Evolutionary conservation across 2,329 filamentous ascomycete species (phyloP).

Genomic region (Ophiocordyceps camponoti-saundersi): DNA sequence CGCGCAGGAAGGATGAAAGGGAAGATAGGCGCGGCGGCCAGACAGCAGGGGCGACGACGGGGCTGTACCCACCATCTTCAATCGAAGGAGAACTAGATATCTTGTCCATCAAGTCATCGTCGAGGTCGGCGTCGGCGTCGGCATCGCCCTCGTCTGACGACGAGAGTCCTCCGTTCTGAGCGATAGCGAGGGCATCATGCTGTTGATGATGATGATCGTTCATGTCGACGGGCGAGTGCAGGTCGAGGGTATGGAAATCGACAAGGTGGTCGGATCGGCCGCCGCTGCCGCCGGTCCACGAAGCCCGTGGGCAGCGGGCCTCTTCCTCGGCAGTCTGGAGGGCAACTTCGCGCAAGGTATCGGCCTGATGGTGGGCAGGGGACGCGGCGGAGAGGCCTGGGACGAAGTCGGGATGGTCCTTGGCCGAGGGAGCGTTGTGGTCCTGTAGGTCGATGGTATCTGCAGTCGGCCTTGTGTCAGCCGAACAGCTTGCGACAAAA

Average conservation of each 20-base stretch:
- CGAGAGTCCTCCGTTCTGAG: conserved; percentile 41
- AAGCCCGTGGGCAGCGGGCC: conserved; percentile 43
- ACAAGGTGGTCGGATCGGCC: conserved; percentile 12
- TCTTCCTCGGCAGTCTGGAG: conserved; percentile 63
- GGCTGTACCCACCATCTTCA: conserved; percentile 81
- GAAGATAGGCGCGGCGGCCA: conserved; percentile 29
- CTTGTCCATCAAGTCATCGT: conserved; percentile 94
- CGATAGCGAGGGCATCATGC: conserved; percentile 40
- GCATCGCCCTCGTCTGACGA: conserved; percentile 44
- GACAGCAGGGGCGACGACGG: conserved; percentile 15
- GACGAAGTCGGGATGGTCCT: conserved; percentile 46
- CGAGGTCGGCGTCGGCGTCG: conserved; percentile 52
- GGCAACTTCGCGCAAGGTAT: conserved; percentile 64
- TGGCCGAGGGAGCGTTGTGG: conserved; percentile 62
- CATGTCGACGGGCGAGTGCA: conserved; percentile 10
- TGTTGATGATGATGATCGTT: conserved; percentile 12
- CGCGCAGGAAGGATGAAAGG: conserved; percentile 16
- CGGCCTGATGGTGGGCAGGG: conserved; percentile 71
- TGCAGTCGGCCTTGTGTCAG: conserved; percentile 17
- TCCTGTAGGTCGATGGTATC: conserved; percentile 94
- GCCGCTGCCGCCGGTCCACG: conserved; percentile 27
- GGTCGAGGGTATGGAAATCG: neutral
- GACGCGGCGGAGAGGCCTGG: conserved; percentile 22
- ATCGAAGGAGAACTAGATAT: conserved; percentile 98
- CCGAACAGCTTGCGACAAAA: neutral